These are phyloP conservation scores for Aeschynomene evenia DNA, from an alignment of 306 rosid species.

Conservation along the genomic window DNA sequence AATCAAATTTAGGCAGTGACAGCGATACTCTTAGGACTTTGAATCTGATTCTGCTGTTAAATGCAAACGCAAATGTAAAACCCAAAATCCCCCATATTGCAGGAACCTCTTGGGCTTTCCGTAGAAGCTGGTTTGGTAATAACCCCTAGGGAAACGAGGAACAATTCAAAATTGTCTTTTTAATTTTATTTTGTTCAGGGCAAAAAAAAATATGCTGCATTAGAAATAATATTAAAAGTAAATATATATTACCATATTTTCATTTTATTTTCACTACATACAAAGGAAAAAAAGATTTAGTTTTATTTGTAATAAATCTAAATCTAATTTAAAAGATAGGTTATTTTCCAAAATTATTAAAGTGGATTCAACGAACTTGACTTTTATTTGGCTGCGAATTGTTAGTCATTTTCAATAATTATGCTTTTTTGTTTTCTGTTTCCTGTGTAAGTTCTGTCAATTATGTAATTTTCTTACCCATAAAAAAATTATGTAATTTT, in stretches of 20 bases:
- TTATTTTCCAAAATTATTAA: neutral
- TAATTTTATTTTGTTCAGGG: neutral
- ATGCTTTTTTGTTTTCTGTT: neutral
- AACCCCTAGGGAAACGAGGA: neutral
- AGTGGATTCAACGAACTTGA: neutral
- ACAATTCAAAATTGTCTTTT: neutral
- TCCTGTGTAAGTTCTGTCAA: neutral
- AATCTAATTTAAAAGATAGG: too few species aligned
- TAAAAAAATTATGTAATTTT: neutral
- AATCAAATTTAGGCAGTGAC: conserved; percentile 15
- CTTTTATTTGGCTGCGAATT: neutral
- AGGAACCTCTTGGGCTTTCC: conserved; percentile 25
- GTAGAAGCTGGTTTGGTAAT: neutral
- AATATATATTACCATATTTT: neutral
- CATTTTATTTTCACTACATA: too few species aligned
- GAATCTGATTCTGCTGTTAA: conserved; percentile 36
- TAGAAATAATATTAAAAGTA: neutral
- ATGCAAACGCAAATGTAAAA: neutral
- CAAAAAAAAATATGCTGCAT: neutral
- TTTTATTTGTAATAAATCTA: too few species aligned
- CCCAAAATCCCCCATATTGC: conserved; percentile 19
- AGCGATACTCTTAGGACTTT: conserved; percentile 14
- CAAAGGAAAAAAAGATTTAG: too few species aligned
- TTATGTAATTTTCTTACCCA: too few species aligned
- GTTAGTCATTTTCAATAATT: neutral